Evolutionary conservation across 169 alveolate species (phyloP), one percentile per base, ranked within the genome.

Genomic region (Eimeria praecox): DNA sequence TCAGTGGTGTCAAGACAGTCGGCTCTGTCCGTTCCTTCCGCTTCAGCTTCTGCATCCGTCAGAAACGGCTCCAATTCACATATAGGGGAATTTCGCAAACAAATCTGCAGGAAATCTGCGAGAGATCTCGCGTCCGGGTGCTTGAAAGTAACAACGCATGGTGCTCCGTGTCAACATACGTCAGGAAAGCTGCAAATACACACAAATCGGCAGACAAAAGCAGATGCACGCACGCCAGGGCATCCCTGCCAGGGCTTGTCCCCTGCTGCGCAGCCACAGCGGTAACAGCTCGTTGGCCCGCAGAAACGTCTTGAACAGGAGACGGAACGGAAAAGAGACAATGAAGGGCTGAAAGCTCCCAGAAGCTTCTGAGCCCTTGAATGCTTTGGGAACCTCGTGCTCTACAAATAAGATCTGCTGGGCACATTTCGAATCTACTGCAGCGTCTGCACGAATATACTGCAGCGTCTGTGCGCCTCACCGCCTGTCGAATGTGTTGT

Each of bases 401-500:
- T 52, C 59, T 14, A 6, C 6, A 52, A 52, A n/a, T n/a, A n/a
- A n/a, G n/a, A n/a, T n/a, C n/a, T n/a, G n/a, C n/a, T n/a, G n/a
- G n/a, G n/a, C n/a, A n/a, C n/a, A n/a, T n/a, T n/a, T n/a, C n/a
- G n/a, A n/a, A n/a, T 12, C 12, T 49, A 59, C n/a, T 59, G n/a
- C 69, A 18, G 8, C 69, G 69, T n/a, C 8, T 59, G 69, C 69
- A 59, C n/a, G n/a, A n/a, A n/a, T n/a, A n/a, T n/a, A n/a, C 69
- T 59, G n/a, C 3, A 22, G 69, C 22, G 69, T 59, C n/a, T 4
- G n/a, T 9, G 14, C 40, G 14, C 44, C 87, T 44, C 33, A 77
- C 87, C 87, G 54, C 40, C 87, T 14, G 87, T 77, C 87, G 59
- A 77, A 77, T 38, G 87, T 42, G 54, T 38, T 77, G 87, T 77